phyloP scores from a whole-genome alignment of 2,329 filamentous ascomycete genomes.

The Hymenotorrendiella dingleyae region DNA sequence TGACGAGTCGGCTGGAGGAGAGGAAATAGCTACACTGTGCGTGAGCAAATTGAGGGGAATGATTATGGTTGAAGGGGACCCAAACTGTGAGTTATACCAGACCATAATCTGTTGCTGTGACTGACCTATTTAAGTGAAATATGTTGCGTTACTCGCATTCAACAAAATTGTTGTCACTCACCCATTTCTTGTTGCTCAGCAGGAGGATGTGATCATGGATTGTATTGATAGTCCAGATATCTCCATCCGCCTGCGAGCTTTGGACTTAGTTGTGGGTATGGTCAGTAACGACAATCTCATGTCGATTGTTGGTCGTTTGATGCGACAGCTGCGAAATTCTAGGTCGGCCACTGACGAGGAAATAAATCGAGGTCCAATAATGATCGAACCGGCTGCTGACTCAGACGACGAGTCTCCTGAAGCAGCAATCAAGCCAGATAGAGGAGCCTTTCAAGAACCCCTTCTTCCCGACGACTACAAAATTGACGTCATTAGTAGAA shows the following conservation, averaged over 20 bases:
- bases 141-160: constrained; percentile 90
- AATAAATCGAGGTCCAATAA: constrained; percentile 33
- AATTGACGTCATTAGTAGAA: constrained; percentile 72
- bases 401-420: constrained; percentile 52
- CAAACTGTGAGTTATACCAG: constrained; percentile 63
- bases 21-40: constrained; percentile 88
- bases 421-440: constrained; percentile 41
- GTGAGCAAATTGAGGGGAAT: constrained; percentile 90
- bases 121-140: constrained; percentile 64
- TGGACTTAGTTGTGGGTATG: constrained; percentile 91
- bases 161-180: constrained; percentile 91
- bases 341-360: constrained; percentile 43
- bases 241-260: constrained; percentile 85
- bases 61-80: constrained; percentile 88
- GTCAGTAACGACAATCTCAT: constrained; percentile 82
- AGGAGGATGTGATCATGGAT: constrained; percentile 93
- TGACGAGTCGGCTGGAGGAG: constrained; percentile 73
- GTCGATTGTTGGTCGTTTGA: constrained; percentile 76
- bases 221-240: constrained; percentile 96
- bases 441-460: constrained; percentile 46
- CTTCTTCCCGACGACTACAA: constrained; percentile 82
- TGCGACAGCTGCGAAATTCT: constrained; percentile 75
- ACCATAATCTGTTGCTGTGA: constrained; percentile 10
- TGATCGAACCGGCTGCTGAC: constrained; percentile 35
- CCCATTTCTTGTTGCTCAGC: constrained; percentile 79